Evolutionary conservation across 352 stramenopile genomes (phyloP).

Genomic region (Pythium phragmitis): DNA sequence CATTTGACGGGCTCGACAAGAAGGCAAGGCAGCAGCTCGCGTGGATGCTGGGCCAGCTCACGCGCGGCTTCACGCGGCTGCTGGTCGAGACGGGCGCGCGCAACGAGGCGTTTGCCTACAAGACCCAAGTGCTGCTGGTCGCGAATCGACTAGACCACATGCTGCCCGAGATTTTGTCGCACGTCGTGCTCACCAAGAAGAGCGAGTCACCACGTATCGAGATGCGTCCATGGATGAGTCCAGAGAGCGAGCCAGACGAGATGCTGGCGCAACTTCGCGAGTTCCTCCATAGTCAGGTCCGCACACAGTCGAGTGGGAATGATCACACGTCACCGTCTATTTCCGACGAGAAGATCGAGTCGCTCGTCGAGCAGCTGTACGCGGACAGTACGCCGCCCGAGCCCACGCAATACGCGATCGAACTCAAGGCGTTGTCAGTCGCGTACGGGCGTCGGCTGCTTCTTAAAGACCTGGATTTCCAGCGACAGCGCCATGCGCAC

Average conservation of each 20-base stretch:
- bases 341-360: neutral
- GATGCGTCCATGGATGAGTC: constrained; percentile 35
- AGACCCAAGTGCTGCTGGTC: constrained; percentile 87
- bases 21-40: constrained; percentile 69
- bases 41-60: constrained; percentile 85
- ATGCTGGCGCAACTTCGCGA: constrained; percentile 9
- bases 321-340: neutral
- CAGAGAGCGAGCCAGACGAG: constrained; percentile 9
- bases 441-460: constrained; percentile 52
- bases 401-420: constrained; percentile 25
- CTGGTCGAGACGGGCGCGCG: constrained; percentile 87
- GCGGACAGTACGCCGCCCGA: constrained; percentile 7
- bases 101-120: constrained; percentile 78
- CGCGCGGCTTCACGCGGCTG: constrained; percentile 85
- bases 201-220: constrained; percentile 22
- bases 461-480: constrained; percentile 53
- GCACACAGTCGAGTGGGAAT: neutral
- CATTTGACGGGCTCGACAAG: constrained; percentile 92
- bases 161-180: constrained; percentile 72
- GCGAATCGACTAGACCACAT: constrained; percentile 90
- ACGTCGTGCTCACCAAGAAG: constrained; percentile 52
- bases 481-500: constrained; percentile 49
- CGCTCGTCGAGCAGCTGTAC: constrained; percentile 46
- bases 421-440: constrained; percentile 53
- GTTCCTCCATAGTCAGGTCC: constrained; percentile 13